These are phyloP conservation scores for Sungouiella thailandica DNA, from an alignment of 805 yeast genomes.

Conservation along the genomic window DNA sequence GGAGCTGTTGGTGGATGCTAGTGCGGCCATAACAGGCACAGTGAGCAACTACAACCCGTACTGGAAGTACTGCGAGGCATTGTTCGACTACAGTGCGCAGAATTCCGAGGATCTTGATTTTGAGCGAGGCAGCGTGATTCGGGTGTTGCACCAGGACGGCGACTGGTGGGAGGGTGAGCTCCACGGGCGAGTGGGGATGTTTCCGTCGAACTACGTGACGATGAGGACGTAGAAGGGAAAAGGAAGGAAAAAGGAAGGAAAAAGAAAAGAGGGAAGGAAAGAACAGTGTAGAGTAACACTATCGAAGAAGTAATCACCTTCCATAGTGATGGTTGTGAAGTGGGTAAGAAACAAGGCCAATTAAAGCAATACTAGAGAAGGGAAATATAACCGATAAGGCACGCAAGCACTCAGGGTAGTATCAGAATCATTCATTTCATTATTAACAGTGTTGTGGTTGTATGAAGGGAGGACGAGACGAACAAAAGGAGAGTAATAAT, in stretches of 20 bases:
- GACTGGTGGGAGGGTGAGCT: constrained; percentile 37
- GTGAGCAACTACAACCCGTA: not conserved
- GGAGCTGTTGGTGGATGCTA: constrained; percentile 1
- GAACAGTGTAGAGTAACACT: no score
- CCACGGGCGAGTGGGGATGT: constrained; percentile 24
- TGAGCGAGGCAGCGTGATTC: constrained; percentile 38
- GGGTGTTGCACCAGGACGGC: constrained; percentile 25
- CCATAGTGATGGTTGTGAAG: no score
- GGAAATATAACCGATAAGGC: no score
- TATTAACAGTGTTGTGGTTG: no score
- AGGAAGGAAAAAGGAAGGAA: no score
- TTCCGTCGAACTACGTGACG: constrained; percentile 31
- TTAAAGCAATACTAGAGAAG: no score
- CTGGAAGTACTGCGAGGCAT: constrained; percentile 29
- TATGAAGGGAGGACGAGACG: no score
- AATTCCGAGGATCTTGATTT: constrained; percentile 41
- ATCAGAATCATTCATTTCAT: no score
- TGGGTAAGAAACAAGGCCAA: not conserved
- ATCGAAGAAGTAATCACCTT: no score
- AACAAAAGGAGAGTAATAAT: no score
- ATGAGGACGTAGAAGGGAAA: not conserved
- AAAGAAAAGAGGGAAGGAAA: no score
- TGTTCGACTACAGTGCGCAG: constrained; percentile 33
- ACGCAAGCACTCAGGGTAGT: no score
- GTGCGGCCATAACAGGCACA: not conserved